These are phyloP conservation scores for Pelargonium cotyledonis DNA, from an alignment of 441 rosid genomes.

Conservation along the genomic window DNA sequence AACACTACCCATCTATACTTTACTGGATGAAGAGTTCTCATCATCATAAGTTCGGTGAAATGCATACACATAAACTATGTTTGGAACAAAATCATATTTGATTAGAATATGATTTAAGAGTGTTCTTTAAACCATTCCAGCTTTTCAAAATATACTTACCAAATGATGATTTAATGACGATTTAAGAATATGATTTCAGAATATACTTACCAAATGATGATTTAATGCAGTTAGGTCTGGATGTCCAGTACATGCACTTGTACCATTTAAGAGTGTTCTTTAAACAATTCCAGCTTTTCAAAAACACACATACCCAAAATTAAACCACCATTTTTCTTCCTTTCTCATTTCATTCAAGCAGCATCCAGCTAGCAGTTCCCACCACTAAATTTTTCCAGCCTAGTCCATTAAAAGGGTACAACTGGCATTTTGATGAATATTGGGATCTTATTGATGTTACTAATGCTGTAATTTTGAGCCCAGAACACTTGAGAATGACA, in stretches of 20 bases:
- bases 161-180: constrained; percentile 20
- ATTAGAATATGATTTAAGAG: no score
- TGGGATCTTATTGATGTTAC: not conserved
- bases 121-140: no score
- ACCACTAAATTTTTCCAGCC: constrained; percentile 3
- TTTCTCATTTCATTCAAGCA: constrained; percentile 20
- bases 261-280: constrained; percentile 25
- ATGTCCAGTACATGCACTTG: constrained; percentile 32
- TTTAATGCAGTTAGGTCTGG: constrained; percentile 35
- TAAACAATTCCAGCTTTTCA: constrained; percentile 24
- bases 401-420: constrained; percentile 15
- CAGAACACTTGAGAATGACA: constrained; percentile 18
- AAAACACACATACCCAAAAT: constrained; percentile 6
- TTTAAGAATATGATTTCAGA: no score
- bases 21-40: not conserved
- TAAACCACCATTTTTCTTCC: constrained; percentile 1
- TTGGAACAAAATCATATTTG: constrained; percentile 13
- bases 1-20: not conserved
- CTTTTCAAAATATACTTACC: no score
- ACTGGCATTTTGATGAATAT: constrained; percentile 14
- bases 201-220: constrained; percentile 1
- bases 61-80: constrained; percentile 13
- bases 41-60: not conserved
- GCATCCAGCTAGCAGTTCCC: constrained; percentile 40
- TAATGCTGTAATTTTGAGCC: not conserved